Evolutionary conservation across 345 rosid genomes (phyloP), one percentile per base, ranked within the genome.

Genomic region (Lepidium didymum): DNA sequence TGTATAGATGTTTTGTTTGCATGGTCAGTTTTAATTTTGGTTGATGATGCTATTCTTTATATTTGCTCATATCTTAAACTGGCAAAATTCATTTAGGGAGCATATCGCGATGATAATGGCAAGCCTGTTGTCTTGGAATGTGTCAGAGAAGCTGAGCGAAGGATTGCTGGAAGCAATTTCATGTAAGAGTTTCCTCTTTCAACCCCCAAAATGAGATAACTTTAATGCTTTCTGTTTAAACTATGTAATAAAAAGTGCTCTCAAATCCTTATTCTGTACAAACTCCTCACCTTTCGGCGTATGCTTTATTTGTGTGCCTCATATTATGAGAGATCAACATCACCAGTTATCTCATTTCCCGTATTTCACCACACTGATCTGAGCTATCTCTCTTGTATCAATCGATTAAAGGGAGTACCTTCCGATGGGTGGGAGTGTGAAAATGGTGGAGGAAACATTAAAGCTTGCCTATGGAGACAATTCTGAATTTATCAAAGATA

Each of bases 391-490:
- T 52, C 12, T 64, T 50, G 47, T 51, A 5, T 31, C 45, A 7
- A 42, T 65, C 6, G 6, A 3, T 43, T 46, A 9, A 51, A 93
- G 98, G 98, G 98, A 93, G 80, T 93, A 93, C 68, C 98, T 93
- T 78, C 97, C 98, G 7, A 93, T 93, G 97, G 98, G 98, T 56
- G 98, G 97, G 50, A 90, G 97, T 78, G 81, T 82, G 59, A 84
- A 85, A 27, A 93, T 90, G 98, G 86, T 90, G 59, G 91, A 88
- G 59, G 94, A 85, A 77, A 87, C 96, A 27, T 74, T 93, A 78
- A 93, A 93, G 83, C 80, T 93, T 73, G 97, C 98, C 15, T 90
- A 93, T 75, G 97, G 98, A 9, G 92, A 90, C 71, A 75, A 83
- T 52, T 90, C 94, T 21, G 94, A 90, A 67, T 81, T 82, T 56